These are phyloP conservation scores for Drechmeria coniospora DNA, from an alignment of 2,329 filamentous ascomycete genomes.

Conservation along the genomic window DNA sequence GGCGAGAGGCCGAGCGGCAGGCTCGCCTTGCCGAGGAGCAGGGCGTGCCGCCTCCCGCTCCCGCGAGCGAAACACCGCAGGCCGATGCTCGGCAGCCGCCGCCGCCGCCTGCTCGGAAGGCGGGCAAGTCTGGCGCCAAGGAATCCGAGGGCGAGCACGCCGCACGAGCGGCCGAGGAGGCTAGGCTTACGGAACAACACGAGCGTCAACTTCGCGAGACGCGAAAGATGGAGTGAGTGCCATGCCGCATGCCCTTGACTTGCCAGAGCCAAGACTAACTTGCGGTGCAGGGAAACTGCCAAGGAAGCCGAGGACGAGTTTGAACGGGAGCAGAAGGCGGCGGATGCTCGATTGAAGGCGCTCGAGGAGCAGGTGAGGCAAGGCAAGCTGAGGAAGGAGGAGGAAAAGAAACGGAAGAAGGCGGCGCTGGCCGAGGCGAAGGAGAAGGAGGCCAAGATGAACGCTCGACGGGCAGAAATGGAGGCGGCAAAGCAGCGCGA, in stretches of 20 bases:
- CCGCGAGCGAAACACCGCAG: conserved; percentile 32
- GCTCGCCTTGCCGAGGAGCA: conserved; percentile 69
- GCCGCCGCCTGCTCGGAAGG: conserved; percentile 67
- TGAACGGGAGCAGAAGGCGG: conserved; percentile 62
- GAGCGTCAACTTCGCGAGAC: conserved; percentile 61
- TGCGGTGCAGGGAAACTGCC: conserved; percentile 48
- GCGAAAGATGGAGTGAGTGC: conserved; percentile 66
- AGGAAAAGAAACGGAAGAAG: conserved; percentile 87
- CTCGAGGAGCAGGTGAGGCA: conserved; percentile 88
- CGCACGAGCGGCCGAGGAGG: conserved; percentile 47
- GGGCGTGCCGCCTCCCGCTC: conserved; percentile 43
- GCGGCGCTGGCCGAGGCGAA: conserved; percentile 74
- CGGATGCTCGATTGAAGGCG: conserved; percentile 68
- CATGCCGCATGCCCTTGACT: too few species aligned
- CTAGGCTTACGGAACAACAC: conserved; percentile 54
- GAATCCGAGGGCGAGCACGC: conserved; percentile 41
- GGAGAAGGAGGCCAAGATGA: conserved; percentile 74
- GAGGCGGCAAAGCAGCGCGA: conserved; percentile 84
- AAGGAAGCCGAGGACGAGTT: conserved; percentile 67
- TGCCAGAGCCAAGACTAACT: too few species aligned
- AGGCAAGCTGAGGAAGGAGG: conserved; percentile 88
- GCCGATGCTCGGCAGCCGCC: conserved; percentile 47
- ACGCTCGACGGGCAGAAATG: conserved; percentile 76
- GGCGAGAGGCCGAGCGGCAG: conserved; percentile 75
- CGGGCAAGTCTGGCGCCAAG: conserved; percentile 39